Base-by-base conservation (phyloP, 2,329 filamentous ascomycete genomes). In the Ascochyta pisi region DNA sequence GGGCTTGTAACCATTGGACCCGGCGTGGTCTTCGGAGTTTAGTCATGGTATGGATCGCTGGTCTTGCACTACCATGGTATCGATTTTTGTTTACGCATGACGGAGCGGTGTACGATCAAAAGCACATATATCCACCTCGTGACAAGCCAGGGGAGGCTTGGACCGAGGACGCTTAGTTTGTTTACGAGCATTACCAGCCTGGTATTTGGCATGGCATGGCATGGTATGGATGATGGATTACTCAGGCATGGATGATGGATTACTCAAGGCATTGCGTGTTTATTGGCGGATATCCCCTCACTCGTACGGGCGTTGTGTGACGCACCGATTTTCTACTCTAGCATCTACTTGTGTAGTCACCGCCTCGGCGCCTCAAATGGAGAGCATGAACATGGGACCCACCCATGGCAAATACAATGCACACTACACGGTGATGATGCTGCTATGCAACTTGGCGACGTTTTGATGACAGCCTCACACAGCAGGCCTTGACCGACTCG, bases 91-190 rank as follows among this genome's bases (percentile, higher is more conserved):
- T 43, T 47, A 50, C 59, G 52, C 57, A 50, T 39, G 48, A 60
- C 60, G 53, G 47, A 58, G 59, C 62, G 59, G 63, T 70, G 68
- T 69, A 70, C 60, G 61, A 69, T 62, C 63, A 70, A 70, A 70
- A 70, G 68, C 61, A 70, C 65, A 59, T 60, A 59, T 68, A 64
- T 66, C 56, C 58, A 54, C 35, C 43, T 65, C 26, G 50, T 43
- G 33, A 50, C 37, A 34, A 34, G 39, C 34, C 44, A 43, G 26
- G 34, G 41, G 29, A 31, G 48, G 54, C 34, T 34, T 58, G 50
- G 35, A 34, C 6, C 23, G 52, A 40, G 34, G 33, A 41, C 19
- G 7, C 38, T 54, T 34, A 40, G 29, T 57, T 47, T 56, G 31
- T 60, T 64, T 56, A 58, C 56, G 42, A 61, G 63, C 62, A 65